Base-by-base conservation (phyloP, 164 flowering plant genomes). In the Vitis vinifera region DNA sequence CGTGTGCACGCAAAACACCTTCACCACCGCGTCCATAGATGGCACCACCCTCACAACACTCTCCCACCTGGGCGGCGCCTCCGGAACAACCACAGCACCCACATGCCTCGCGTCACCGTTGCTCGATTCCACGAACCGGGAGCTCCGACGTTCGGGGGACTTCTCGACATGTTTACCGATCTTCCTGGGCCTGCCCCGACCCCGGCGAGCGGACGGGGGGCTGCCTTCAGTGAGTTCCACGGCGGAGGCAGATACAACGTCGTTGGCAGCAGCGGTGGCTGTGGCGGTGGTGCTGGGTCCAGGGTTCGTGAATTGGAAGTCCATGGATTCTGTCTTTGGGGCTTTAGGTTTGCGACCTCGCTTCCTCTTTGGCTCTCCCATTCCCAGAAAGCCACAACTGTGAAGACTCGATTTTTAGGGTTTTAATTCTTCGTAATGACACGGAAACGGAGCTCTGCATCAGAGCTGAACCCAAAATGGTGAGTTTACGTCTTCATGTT, bases 1-100 rank as follows among this genome's bases (percentile, higher is more conserved):
- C 2, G 98, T 90, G 52, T 96, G 99, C 6, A 88, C 92, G 59
- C 99, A 96, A 62, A 96, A 96, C 71, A 96, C 98, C 91, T 96
- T 96, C 75, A 96, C 98, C 55, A 96, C 97, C 8, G 99, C 89
- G 64, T 93, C 97, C 99, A 96, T 96, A 7, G 90, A 82, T 29
- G 95, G 97, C 58, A 87, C 81, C 19, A 78, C 92, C 75, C 88
- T 85, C 44, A 6, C 80, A 60, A 59, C 82, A 52, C 52, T 59
- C 47, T 52, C 84, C 71, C 76, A 53, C 9, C 65, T 23, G 29
- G 65, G n/a, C 67, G 67, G 31, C 59, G 51, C 62, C 31, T 14
- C 47, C 14, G 51, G 10, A 62, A 15, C 55, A 47, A 51, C 55
- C 17, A 68, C 14, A 62, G 8, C 55, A 47, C 27, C 55, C 17